Conservation (phyloP, 2,329 filamentous ascomycete genomes). For the Piedraia hortae region DNA sequence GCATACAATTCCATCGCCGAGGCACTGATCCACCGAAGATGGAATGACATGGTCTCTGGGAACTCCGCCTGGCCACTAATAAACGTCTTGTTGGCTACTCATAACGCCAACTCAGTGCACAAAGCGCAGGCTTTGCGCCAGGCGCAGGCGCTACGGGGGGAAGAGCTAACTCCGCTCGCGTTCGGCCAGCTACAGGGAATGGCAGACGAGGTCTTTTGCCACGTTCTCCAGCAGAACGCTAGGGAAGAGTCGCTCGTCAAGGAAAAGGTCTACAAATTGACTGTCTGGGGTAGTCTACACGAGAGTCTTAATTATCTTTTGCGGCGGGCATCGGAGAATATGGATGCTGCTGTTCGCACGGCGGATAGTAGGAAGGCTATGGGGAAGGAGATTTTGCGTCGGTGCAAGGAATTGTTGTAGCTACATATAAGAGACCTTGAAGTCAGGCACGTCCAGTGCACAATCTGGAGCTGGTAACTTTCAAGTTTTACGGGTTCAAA, state of each 20-base stretch:
- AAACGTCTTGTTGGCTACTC: conserved; percentile 48
- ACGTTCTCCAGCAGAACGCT: too few relatives aligned
- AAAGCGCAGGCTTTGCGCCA: conserved; percentile 23
- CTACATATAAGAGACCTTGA: too few relatives aligned
- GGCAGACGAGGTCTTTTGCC: conserved; percentile 70
- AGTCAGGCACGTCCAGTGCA: too few relatives aligned
- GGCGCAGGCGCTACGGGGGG: conserved; percentile 15
- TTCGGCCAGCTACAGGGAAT: conserved; percentile 81
- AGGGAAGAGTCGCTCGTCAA: conserved; percentile 16
- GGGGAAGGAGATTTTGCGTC: conserved; percentile 23
- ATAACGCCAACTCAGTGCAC: conserved; percentile 47
- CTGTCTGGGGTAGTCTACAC: conserved; percentile 27
- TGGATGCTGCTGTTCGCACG: conserved; percentile 30
- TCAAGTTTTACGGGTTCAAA: too few relatives aligned
- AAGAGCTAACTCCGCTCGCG: conserved; percentile 21
- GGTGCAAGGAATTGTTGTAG: too few relatives aligned
- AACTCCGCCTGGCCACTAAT: conserved; percentile 15
- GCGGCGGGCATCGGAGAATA: conserved; percentile 30
- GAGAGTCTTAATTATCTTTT: conserved; percentile 61
- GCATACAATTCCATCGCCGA: conserved; percentile 47
- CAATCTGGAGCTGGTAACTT: too few relatives aligned
- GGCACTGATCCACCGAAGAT: conserved; percentile 35
- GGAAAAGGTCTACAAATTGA: conserved; percentile 26
- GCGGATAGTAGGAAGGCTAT: conserved; percentile 24
- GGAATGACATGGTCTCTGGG: conserved; percentile 23